phyloP scores from a whole-genome alignment of 1,284 basidiomycete species.

The Butyriboletus appendiculatus region DNA sequence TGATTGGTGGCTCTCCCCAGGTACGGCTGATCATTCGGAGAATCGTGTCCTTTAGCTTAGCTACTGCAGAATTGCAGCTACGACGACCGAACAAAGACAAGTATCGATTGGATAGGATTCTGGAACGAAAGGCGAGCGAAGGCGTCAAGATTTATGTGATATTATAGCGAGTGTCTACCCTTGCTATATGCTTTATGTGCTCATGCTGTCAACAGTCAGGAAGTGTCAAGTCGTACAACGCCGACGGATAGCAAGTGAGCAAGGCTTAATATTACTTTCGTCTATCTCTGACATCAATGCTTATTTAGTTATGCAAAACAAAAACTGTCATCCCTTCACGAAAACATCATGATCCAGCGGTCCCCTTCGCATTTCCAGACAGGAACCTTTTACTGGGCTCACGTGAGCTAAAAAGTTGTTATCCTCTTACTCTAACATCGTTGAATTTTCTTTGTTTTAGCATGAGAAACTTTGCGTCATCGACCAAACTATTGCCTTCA shows the following conservation, averaged over 20 bases:
- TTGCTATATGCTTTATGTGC: neutral
- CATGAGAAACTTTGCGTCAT: conserved; percentile 99
- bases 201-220: conserved; percentile 59
- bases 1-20: conserved; percentile 94
- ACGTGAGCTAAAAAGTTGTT: conserved; percentile 52
- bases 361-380: conserved; percentile 98
- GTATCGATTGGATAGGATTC: conserved; percentile 86
- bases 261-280: neutral
- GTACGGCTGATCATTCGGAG: conserved; percentile 37
- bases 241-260: conserved; percentile 86
- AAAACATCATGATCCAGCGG: conserved; percentile 95
- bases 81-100: conserved; percentile 83
- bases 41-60: conserved; percentile 1
- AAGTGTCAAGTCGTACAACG: conserved; percentile 97
- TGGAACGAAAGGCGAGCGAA: conserved; percentile 93
- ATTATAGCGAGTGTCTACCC: conserved; percentile 66
- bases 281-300: conserved; percentile 14
- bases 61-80: conserved; percentile 72
- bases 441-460: conserved; percentile 40
- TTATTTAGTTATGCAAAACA: conserved; percentile 83
- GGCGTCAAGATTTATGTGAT: conserved; percentile 98
- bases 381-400: conserved; percentile 98
- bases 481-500: conserved; percentile 96
- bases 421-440: conserved; percentile 2
- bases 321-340: conserved; percentile 81